Evolutionary conservation across 345 rosid genomes (phyloP), one percentile per base, ranked within the genome.

Genomic region (Zanthoxylum bungeanum): DNA sequence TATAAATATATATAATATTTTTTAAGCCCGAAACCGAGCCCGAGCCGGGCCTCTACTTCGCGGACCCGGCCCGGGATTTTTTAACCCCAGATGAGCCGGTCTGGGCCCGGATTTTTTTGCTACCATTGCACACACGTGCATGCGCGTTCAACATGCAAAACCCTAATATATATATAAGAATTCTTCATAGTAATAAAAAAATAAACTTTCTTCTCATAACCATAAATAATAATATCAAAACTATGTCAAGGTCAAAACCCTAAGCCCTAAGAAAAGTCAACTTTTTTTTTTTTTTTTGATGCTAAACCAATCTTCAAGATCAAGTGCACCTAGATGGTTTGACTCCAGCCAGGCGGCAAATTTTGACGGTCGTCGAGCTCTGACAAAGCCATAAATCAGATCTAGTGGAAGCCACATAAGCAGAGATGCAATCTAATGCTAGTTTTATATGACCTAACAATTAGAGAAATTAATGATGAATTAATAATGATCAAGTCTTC

Each of bases 191-290:
- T 40, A 33, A 59, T 17, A 59, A 7, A 28, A 25, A 55, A 12
- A 33, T 50, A 50, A 50, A 55, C 60, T 39, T 39, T 39, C 50
- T 62, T 11, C 66, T 28, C n/a, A 25, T 27, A 5, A 55, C 27
- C 1, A 24, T 12, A 25, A n/a, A 55, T 55, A 55, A 55, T 25
- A 25, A 50, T 19, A 22, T 10, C 0, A 8, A 22, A 5, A 9
- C 4, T n/a, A 5, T 14, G 4, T 19, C 3, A 56, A 44, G 0
- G 58, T 37, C 80, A 53, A 82, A 76, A 67, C 70, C 73, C 49
- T 64, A 73, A 50, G 66, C 44, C 70, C 50, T 5, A 73, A 16
- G 19, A 66, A 73, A 78, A 49, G 82, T 78, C 78, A 83, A 77
- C 74, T 19, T 37, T 2, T 22, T 5, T 16, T 11, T 34, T 0